Conservation (phyloP, 305 asterid genomes). For the Lippia alba region DNA sequence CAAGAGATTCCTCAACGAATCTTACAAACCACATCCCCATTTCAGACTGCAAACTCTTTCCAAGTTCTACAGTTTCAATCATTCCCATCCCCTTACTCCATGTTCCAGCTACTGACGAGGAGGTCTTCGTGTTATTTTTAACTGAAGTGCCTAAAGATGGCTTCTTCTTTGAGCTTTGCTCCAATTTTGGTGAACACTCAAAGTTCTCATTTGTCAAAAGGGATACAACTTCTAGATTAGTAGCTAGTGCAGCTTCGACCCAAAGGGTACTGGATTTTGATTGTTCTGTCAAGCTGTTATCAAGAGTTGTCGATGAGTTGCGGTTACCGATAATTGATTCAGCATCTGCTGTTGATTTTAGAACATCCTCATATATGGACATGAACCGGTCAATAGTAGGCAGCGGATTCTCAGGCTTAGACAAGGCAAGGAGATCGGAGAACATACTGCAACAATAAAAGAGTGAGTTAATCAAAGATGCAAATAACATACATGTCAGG, state of each 20-base stretch:
- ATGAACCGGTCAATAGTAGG: conserved; percentile 83
- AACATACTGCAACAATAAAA: conserved; percentile 70
- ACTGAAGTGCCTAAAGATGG: conserved; percentile 29
- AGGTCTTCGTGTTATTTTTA: conserved; percentile 40
- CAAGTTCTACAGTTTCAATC: conserved; percentile 70
- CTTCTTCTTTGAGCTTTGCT: conserved; percentile 48
- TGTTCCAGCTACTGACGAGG: conserved; percentile 47
- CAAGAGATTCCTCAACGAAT: conserved; percentile 78
- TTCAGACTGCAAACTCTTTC: conserved; percentile 65
- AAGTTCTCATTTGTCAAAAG: conserved; percentile 71
- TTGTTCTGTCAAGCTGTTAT: conserved; percentile 45
- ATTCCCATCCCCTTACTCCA: conserved; percentile 81
- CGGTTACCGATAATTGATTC: conserved; percentile 53
- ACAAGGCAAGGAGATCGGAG: conserved; percentile 64
- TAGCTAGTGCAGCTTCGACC: conserved; percentile 99
- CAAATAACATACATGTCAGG: too few species aligned
- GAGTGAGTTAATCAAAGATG: too few species aligned
- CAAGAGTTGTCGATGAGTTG: conserved; percentile 36
- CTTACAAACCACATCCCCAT: conserved; percentile 86
- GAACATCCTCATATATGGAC: conserved; percentile 73
- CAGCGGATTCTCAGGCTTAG: conserved; percentile 80
- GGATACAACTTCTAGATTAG: conserved; percentile 90
- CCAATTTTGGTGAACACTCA: conserved; percentile 45
- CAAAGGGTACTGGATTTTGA: conserved; percentile 80
- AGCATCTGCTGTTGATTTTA: conserved; percentile 56